phyloP scores from a whole-genome alignment of 2,329 filamentous ascomycete genomes.

The Penicillium rolfsii region DNA sequence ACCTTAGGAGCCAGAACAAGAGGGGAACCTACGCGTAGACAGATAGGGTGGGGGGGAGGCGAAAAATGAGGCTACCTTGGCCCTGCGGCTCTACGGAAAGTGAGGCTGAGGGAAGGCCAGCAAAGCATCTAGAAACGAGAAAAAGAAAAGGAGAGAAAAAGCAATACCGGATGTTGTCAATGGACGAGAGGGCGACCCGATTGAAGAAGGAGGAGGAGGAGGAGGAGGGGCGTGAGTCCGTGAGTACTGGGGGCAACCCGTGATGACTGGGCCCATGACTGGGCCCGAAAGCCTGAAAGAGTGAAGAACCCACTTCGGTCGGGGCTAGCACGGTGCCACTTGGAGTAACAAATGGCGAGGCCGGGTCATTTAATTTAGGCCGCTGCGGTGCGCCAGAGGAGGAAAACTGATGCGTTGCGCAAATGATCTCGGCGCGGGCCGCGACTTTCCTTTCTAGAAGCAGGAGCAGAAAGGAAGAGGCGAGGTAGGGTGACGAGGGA shows the following conservation, averaged over 20 bases:
- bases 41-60: background rate
- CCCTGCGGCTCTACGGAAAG: slow-evolving; percentile 25
- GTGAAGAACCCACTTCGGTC: slow-evolving; percentile 19
- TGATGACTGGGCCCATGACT: background rate
- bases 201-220: background rate
- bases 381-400: background rate
- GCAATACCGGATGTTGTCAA: background rate
- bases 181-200: background rate
- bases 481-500: background rate
- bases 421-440: slow-evolving; percentile 22
- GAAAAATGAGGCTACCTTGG: slow-evolving; percentile 23
- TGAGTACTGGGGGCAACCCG: background rate
- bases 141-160: background rate
- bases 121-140: background rate
- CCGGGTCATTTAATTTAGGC: slow-evolving; percentile 6
- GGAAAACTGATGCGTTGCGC: slow-evolving; percentile 4
- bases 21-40: background rate
- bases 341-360: slow-evolving; percentile 1
- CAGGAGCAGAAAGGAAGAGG: background rate
- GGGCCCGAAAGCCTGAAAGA: background rate
- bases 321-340: background rate
- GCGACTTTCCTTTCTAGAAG: slow-evolving; percentile 15
- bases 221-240: no score
- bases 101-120: slow-evolving; percentile 21
- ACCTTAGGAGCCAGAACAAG: background rate